A percentile compares a stretch with the other conserved stretches of the same genome.
phyloP scores from a whole-genome alignment of 345 rosid genomes.

The Stellera chamaejasme region DNA sequence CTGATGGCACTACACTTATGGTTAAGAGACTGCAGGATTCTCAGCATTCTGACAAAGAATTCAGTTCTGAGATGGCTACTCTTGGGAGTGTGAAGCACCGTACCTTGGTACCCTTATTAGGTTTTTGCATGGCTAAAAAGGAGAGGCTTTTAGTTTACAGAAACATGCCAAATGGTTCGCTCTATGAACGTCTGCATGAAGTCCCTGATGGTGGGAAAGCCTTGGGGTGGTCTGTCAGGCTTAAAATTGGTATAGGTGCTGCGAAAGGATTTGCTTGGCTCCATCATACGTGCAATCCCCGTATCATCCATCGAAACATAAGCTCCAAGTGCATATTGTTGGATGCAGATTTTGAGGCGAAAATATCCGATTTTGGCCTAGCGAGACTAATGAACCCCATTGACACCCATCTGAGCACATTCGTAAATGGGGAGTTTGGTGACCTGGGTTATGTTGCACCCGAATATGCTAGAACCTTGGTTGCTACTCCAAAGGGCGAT shows the following conservation, averaged over 20 bases:
- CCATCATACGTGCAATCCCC: conserved; percentile 92
- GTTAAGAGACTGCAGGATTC: conserved; percentile 91
- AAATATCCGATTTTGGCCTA: conserved; percentile 91
- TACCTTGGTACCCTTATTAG: conserved; percentile 84
- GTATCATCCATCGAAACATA: conserved; percentile 85
- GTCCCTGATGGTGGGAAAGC: conserved; percentile 34
- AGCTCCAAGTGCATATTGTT: conserved; percentile 89
- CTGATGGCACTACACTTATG: conserved; percentile 68
- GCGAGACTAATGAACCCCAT: conserved; percentile 96
- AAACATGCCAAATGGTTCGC: conserved; percentile 70
- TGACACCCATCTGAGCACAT: conserved; percentile 91
- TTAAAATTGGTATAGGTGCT: conserved; percentile 73
- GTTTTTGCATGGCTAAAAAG: conserved; percentile 58
- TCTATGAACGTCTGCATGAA: conserved; percentile 48
- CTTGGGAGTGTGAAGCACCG: conserved; percentile 73
- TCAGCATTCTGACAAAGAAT: conserved; percentile 75
- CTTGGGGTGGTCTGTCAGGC: conserved; percentile 85
- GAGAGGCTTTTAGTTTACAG: conserved; percentile 77
- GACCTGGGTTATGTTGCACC: conserved; percentile 97
- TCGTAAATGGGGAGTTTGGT: conserved; percentile 95
- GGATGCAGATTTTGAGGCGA: conserved; percentile 74
- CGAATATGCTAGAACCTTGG: conserved; percentile 72
- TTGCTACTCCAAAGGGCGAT: conserved; percentile 93
- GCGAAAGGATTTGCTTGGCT: conserved; percentile 94
- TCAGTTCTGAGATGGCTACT: conserved; percentile 73